A percentile compares a stretch with the other conserved stretches of the same genome.
Evolutionary conservation across 257 asterid genomes (phyloP).

Genomic region (Sherardia arvensis): DNA sequence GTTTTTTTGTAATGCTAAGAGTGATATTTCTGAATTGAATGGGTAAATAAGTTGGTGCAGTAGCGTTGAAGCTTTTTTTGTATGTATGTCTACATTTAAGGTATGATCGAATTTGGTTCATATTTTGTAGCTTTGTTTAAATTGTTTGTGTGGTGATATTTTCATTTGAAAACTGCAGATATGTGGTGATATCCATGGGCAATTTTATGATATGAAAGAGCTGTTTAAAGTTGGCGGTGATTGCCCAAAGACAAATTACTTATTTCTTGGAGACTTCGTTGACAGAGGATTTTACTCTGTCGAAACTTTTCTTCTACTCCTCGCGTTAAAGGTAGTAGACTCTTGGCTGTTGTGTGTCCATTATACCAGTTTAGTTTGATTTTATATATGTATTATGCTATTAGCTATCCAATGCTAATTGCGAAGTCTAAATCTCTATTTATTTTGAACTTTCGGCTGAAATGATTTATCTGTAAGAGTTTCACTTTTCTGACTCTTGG

Average conservation of each 20-base stretch:
- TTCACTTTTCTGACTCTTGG: conserved; percentile 2
- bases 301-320: conserved; percentile 90
- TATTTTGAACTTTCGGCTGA: background rate
- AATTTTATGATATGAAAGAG: conserved; percentile 96
- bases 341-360: background rate
- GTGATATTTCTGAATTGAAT: background rate
- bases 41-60: too few relatives aligned
- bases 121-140: background rate
- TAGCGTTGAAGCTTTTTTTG: background rate
- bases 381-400: background rate
- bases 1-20: background rate
- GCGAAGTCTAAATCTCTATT: background rate
- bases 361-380: background rate
- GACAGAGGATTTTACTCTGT: conserved; percentile 97
- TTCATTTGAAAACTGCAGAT: conserved; percentile 37
- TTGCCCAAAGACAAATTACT: conserved; percentile 87
- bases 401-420: background rate
- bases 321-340: conserved; percentile 72
- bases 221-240: conserved; percentile 95
- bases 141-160: too few relatives aligned
- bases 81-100: background rate
- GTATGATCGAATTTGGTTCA: background rate
- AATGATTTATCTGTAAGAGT: background rate
- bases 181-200: conserved; percentile 99
- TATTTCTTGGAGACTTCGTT: conserved; percentile 96